Evolutionary conservation across 2,329 filamentous ascomycete genomes (phyloP).

Genomic region (Penicillium aurantiogriseum): DNA sequence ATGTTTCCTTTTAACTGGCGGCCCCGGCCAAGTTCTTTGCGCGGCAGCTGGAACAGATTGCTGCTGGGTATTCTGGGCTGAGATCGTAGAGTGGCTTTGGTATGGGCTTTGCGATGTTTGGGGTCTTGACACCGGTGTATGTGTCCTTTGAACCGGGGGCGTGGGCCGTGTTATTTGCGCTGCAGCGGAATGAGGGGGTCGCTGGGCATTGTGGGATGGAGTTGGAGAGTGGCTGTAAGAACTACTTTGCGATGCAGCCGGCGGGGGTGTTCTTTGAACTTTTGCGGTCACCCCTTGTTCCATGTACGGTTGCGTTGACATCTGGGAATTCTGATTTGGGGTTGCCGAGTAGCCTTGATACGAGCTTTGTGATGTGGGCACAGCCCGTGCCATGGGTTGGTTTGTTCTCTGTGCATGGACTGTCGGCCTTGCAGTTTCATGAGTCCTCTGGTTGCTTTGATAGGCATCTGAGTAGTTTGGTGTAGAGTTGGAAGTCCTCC

Average conservation of each 20-base stretch:
- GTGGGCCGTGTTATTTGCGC: neutral
- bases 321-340: neutral
- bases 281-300: neutral
- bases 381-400: neutral
- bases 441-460: neutral
- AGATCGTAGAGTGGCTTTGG: neutral
- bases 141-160: neutral
- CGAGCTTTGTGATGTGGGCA: neutral
- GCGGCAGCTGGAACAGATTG: neutral
- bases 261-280: neutral
- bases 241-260: neutral
- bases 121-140: neutral
- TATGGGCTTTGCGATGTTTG: neutral
- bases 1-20: neutral
- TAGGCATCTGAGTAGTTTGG: too few species aligned
- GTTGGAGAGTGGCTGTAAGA: neutral
- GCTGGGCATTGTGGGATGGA: neutral
- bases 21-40: neutral
- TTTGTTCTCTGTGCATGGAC: neutral
- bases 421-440: neutral
- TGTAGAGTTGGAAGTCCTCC: neutral
- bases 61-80: neutral
- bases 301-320: neutral
- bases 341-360: neutral
- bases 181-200: neutral